Conservation (phyloP, 2,329 filamentous ascomycete genomes). For the Xylaria sp. region DNA sequence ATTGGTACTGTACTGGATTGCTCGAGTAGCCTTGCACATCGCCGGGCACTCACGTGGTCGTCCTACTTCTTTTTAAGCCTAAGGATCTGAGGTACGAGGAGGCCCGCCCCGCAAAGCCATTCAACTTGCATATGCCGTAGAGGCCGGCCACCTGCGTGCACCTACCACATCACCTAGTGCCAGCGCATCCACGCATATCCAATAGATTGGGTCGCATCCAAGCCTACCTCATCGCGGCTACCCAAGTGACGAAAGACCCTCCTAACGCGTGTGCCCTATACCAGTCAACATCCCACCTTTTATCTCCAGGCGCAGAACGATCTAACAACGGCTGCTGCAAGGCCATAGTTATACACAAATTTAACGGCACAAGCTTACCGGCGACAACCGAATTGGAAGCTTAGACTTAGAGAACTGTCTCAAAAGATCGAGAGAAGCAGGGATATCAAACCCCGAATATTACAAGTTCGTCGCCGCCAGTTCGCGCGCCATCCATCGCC, state of each 20-base stretch:
- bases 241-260: constrained; percentile 56
- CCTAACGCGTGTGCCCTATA: constrained; percentile 60
- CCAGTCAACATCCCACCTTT: constrained; percentile 54
- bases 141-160: constrained; percentile 64
- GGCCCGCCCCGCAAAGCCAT: constrained; percentile 56
- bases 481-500: constrained; percentile 46
- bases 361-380: constrained; percentile 36
- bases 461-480: constrained; percentile 47
- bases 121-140: constrained; percentile 70
- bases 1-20: constrained; percentile 45
- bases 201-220: constrained; percentile 66
- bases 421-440: constrained; percentile 46
- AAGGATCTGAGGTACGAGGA: constrained; percentile 59
- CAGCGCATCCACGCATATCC: constrained; percentile 71
- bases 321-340: constrained; percentile 43
- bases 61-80: constrained; percentile 43
- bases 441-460: constrained; percentile 47
- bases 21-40: constrained; percentile 46
- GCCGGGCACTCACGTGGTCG: constrained; percentile 42
- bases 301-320: constrained; percentile 47
- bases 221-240: constrained; percentile 58
- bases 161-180: constrained; percentile 64
- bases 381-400: constrained; percentile 34
- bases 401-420: constrained; percentile 29
- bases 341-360: constrained; percentile 42